Evolutionary conservation across 352 stramenopile genomes (phyloP).

Genomic region (Globisporangium solare): DNA sequence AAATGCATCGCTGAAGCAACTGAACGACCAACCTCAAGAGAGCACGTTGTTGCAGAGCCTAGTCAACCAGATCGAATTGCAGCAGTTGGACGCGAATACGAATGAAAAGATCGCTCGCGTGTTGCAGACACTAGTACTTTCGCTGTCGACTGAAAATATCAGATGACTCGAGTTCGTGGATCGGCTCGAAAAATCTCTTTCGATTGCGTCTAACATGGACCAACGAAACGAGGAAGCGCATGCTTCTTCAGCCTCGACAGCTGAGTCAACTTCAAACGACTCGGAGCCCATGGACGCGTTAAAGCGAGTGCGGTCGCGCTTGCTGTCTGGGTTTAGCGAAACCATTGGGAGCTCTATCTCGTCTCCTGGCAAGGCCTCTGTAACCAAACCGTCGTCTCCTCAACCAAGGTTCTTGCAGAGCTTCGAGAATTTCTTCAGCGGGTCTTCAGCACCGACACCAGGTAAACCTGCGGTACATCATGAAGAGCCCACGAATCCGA

Average conservation of each 20-base stretch:
- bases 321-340: slow-evolving; percentile 8
- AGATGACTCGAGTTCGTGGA: slow-evolving; percentile 19
- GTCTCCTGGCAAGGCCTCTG: slow-evolving; percentile 7
- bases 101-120: slow-evolving; percentile 23
- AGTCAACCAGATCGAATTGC: slow-evolving; percentile 14
- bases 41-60: slow-evolving; percentile 20
- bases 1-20: not conserved
- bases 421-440: slow-evolving; percentile 18
- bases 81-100: slow-evolving; percentile 15
- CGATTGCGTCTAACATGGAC: not conserved
- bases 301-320: slow-evolving; percentile 4
- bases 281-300: not conserved
- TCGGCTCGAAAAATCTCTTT: slow-evolving; percentile 21
- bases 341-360: not conserved
- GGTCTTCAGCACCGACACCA: slow-evolving; percentile 3
- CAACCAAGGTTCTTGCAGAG: slow-evolving; percentile 11
- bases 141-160: slow-evolving; percentile 16
- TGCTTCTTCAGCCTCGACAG: slow-evolving; percentile 1
- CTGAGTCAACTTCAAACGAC: not conserved
- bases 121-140: slow-evolving; percentile 20
- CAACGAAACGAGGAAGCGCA: slow-evolving; percentile 1
- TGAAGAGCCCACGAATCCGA: not conserved
- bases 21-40: not conserved
- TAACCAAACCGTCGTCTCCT: slow-evolving; percentile 1
- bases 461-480: not conserved